Evolutionary conservation across 495 filamentous ascomycete genomes (phyloP).

Genomic region (Neurospora sublineolata): DNA sequence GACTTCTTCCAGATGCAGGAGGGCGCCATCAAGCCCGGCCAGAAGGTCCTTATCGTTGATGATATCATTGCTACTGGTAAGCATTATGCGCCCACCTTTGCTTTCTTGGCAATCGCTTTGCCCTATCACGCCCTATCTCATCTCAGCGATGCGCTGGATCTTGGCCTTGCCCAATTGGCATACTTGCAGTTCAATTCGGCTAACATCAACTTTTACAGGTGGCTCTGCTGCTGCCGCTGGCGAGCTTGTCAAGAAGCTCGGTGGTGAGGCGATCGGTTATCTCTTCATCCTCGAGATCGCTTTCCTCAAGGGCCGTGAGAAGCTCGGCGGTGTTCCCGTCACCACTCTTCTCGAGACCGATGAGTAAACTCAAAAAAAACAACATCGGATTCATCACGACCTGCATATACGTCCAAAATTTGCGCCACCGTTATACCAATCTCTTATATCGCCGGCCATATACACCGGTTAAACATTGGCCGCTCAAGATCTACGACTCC

Average conservation of each 20-base stretch:
- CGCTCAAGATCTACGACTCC: neutral
- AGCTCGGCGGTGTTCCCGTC: slow-evolving; percentile 69
- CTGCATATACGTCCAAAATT: neutral
- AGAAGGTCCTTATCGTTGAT: slow-evolving; percentile 86
- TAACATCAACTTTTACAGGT: slow-evolving; percentile 39
- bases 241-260: slow-evolving; percentile 70
- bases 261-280: slow-evolving; percentile 76
- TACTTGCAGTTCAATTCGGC: neutral
- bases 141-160: neutral
- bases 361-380: slow-evolving; percentile 7
- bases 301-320: slow-evolving; percentile 82
- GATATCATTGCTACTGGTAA: slow-evolving; percentile 97
- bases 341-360: slow-evolving; percentile 64
- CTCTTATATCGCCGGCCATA: neutral
- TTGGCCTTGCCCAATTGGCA: neutral
- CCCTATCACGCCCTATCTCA: neutral
- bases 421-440: neutral
- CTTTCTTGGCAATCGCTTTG: neutral
- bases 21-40: slow-evolving; percentile 71
- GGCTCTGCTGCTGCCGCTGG: slow-evolving; percentile 86
- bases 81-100: slow-evolving; percentile 17
- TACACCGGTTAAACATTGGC: neutral
- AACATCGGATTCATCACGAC: neutral
- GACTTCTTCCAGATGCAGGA: slow-evolving; percentile 95
- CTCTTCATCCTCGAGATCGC: slow-evolving; percentile 94